Percentiles rank a stretch among this genome's conserved stretches.
phyloP scores from a whole-genome alignment of 1,284 basidiomycete species.

The Marasmius fiardii region DNA sequence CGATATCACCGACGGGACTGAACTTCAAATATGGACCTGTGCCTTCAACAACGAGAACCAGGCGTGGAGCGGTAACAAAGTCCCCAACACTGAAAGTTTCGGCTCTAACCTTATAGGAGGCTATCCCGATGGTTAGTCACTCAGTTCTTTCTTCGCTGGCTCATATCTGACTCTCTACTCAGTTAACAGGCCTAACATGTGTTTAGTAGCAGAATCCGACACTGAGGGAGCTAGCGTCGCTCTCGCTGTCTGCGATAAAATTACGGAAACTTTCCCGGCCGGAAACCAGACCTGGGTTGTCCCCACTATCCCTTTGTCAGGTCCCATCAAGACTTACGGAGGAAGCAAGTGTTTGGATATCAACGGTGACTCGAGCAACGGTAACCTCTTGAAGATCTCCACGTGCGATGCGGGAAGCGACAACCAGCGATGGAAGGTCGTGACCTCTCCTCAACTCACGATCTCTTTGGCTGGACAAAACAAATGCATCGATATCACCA shows the following conservation, averaged over 20 bases:
- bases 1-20: not conserved
- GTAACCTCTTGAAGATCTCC: not conserved
- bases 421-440: not conserved
- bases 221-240: not conserved
- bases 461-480: not conserved
- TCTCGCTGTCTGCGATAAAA: not conserved
- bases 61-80: not conserved
- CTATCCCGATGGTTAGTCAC: too few species aligned
- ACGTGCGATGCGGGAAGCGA: not conserved
- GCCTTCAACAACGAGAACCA: not conserved
- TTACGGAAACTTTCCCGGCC: not conserved
- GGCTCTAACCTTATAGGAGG: too few species aligned
- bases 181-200: not conserved
- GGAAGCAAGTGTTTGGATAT: not conserved
- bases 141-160: not conserved
- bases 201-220: not conserved
- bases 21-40: not conserved
- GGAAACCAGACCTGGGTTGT: not conserved
- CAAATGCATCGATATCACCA: not conserved
- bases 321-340: not conserved
- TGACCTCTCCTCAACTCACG: too few species aligned
- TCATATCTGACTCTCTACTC: not conserved
- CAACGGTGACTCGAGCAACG: not conserved
- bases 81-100: not conserved
- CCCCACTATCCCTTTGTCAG: not conserved